These are phyloP conservation scores for Phytopythium delawarense DNA, from an alignment of 352 stramenopile genomes.

Conservation along the genomic window DNA sequence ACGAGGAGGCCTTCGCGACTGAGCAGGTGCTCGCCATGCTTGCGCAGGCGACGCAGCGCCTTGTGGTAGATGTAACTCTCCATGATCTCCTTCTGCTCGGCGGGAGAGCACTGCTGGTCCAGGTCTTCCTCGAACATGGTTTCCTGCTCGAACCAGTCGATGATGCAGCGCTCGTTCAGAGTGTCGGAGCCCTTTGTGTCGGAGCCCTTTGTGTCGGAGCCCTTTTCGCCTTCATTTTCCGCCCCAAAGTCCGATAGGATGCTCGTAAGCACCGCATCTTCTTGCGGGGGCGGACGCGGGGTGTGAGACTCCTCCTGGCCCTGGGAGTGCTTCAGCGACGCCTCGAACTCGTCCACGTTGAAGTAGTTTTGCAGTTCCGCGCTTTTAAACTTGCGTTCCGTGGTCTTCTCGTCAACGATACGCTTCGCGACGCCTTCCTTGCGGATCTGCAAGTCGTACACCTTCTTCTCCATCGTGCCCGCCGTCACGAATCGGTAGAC, in stretches of 20 bases:
- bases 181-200: slow-evolving; percentile 4
- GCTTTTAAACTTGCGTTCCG: slow-evolving; percentile 79
- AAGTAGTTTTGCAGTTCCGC: slow-evolving; percentile 86
- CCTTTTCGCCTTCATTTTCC: slow-evolving; percentile 16
- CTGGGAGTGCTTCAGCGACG: slow-evolving; percentile 46
- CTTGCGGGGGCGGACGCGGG: slow-evolving; percentile 18
- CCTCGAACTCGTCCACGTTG: slow-evolving; percentile 75
- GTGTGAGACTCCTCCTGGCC: slow-evolving; percentile 12
- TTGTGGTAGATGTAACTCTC: slow-evolving; percentile 71
- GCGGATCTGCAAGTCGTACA: slow-evolving; percentile 88
- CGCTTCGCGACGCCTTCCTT: slow-evolving; percentile 88
- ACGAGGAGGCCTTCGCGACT: slow-evolving; percentile 46
- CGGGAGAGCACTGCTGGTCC: slow-evolving; percentile 66
- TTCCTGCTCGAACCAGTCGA: slow-evolving; percentile 88
- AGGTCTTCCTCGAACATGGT: slow-evolving; percentile 89
- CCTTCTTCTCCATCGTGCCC: slow-evolving; percentile 93
- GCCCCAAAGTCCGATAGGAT: slow-evolving; percentile 42
- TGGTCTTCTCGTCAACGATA: slow-evolving; percentile 86
- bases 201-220: slow-evolving; percentile 4
- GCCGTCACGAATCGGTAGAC: slow-evolving; percentile 91
- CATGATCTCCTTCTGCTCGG: slow-evolving; percentile 73
- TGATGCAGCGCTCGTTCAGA: slow-evolving; percentile 32
- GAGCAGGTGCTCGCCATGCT: slow-evolving; percentile 24
- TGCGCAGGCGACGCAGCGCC: slow-evolving; percentile 45
- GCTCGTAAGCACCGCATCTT: slow-evolving; percentile 46